These are phyloP conservation scores for Cylindricascospora bacillispora DNA, from an alignment of 1,139 yeast species.

Conservation along the genomic window DNA sequence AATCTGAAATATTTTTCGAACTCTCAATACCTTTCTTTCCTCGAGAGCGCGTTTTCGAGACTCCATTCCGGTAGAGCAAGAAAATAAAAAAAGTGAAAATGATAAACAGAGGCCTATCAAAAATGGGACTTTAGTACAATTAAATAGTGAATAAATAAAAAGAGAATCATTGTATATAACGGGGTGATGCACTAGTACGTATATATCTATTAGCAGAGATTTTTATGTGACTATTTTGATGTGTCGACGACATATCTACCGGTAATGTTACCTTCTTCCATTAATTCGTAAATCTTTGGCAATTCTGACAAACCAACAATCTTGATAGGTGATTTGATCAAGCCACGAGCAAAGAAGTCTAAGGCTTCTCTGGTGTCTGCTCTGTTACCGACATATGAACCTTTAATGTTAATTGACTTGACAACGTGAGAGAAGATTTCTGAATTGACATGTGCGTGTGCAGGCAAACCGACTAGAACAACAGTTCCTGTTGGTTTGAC, in stretches of 20 bases:
- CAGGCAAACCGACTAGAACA: slow-evolving; percentile 65
- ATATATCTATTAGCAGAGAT: too few relatives aligned
- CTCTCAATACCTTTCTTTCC: too few relatives aligned
- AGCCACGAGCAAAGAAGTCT: slow-evolving; percentile 60
- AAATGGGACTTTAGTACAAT: too few relatives aligned
- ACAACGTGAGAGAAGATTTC: slow-evolving; percentile 56
- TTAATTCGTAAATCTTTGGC: slow-evolving; percentile 47
- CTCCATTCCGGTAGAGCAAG: too few relatives aligned
- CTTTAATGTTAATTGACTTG: slow-evolving; percentile 49
- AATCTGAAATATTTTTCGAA: too few relatives aligned
- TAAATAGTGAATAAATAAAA: too few relatives aligned
- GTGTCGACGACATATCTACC: slow-evolving; percentile 75
- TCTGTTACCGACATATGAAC: slow-evolving; percentile 73
- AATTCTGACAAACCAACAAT: slow-evolving; percentile 56
- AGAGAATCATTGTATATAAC: too few relatives aligned
- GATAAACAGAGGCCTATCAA: too few relatives aligned
- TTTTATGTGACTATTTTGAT: slow-evolving; percentile 34
- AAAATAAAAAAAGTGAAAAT: too few relatives aligned
- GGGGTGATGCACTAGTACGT: too few relatives aligned
- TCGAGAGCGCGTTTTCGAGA: too few relatives aligned
- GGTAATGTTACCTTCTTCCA: slow-evolving; percentile 59
- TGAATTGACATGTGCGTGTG: slow-evolving; percentile 52
- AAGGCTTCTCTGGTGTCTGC: slow-evolving; percentile 68
- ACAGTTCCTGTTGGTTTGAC: slow-evolving; percentile 61
- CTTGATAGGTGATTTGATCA: slow-evolving; percentile 58